phyloP scores from a whole-genome alignment of 176 grass and related monocot species.

The Hsuehochloa calcarea region DNA sequence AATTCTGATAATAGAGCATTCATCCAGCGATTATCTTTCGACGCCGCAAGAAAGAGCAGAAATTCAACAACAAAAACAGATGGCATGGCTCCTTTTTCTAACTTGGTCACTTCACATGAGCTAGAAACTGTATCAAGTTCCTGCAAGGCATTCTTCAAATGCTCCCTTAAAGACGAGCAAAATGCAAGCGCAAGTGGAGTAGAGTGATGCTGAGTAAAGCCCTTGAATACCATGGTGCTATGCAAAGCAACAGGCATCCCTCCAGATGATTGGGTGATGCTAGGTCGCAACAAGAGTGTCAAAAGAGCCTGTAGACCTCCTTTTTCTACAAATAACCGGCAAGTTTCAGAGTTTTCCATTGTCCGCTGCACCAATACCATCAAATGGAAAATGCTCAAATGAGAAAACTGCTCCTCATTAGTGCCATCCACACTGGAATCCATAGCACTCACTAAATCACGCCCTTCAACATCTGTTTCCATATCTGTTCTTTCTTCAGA shows the following conservation, averaged over 20 bases:
- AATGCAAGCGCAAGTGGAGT: constrained; percentile 85
- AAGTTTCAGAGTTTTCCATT: constrained; percentile 97
- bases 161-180: constrained; percentile 79
- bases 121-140: constrained; percentile 60
- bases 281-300: constrained; percentile 82
- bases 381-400: constrained; percentile 94
- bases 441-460: constrained; percentile 77
- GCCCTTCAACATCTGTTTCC: constrained; percentile 91
- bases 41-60: constrained; percentile 83
- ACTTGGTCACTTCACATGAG: constrained; percentile 40
- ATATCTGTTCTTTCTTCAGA: constrained; percentile 75
- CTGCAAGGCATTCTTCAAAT: constrained; percentile 73
- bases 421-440: constrained; percentile 55
- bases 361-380: constrained; percentile 96
- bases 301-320: constrained; percentile 77
- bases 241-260: constrained; percentile 99
- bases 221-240: constrained; percentile 96
- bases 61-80: constrained; percentile 95
- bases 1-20: constrained; percentile 86
- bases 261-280: constrained; percentile 95
- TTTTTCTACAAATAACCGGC: constrained; percentile 96
- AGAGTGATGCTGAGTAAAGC: constrained; percentile 95
- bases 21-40: constrained; percentile 98
- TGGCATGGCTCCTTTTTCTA: constrained; percentile 54
- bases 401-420: constrained; percentile 81